These are phyloP conservation scores for Pseudoturritis turrita DNA, from an alignment of 345 rosid genomes.

Conservation along the genomic window DNA sequence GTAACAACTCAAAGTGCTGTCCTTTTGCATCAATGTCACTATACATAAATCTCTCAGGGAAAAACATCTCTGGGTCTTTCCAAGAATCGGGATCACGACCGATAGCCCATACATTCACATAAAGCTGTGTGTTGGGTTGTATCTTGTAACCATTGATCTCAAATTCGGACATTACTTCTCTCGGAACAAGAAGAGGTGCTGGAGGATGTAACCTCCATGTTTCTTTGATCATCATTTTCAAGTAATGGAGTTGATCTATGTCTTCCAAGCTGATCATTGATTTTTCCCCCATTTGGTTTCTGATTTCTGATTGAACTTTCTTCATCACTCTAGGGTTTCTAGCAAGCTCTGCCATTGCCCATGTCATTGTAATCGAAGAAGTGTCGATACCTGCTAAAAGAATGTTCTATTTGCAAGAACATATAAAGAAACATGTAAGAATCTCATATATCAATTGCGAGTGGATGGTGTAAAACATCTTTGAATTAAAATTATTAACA, in stretches of 20 bases:
- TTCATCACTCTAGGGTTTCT: constrained; percentile 36
- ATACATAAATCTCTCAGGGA: not conserved
- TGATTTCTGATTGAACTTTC: constrained; percentile 37
- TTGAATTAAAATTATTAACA: too few relatives aligned
- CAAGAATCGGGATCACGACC: not conserved
- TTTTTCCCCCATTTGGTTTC: not conserved
- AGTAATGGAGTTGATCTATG: not conserved
- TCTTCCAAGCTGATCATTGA: not conserved
- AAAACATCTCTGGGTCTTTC: not conserved
- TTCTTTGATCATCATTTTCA: not conserved
- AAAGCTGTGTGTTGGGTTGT: not conserved
- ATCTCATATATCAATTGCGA: too few relatives aligned
- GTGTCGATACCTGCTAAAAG: constrained; percentile 8
- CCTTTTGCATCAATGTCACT: not conserved
- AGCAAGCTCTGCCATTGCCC: constrained; percentile 41
- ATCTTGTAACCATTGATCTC: not conserved
- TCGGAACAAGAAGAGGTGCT: constrained; percentile 6
- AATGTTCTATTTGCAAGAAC: constrained; percentile 22
- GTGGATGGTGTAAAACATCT: too few relatives aligned
- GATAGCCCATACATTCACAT: not conserved
- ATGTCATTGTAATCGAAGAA: constrained; percentile 10
- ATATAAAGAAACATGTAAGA: not conserved
- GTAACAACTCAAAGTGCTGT: constrained; percentile 9
- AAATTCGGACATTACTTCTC: constrained; percentile 34
- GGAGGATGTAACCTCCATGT: not conserved